Conservation (phyloP, 176 grass and related monocot species). For the Aegilops umbellulata region DNA sequence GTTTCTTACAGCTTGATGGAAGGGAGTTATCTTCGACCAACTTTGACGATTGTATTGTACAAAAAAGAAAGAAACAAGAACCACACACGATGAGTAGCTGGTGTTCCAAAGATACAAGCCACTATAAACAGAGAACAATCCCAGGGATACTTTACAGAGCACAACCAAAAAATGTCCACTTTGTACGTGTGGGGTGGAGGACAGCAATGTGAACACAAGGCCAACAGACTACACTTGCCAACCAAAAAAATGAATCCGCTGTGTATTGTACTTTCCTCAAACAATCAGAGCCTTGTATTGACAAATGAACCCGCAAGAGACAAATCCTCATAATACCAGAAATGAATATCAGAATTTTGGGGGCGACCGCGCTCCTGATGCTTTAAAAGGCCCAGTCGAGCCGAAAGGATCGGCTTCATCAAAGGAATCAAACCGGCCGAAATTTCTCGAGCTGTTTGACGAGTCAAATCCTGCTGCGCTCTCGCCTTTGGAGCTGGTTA, state of each 20-base stretch:
- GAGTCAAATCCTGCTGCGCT: constrained; percentile 57
- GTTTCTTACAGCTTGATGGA: background rate
- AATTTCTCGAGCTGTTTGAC: constrained; percentile 52
- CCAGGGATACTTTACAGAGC: constrained; percentile 24
- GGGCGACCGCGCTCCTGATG: constrained; percentile 62
- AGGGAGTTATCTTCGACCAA: background rate
- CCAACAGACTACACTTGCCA: background rate
- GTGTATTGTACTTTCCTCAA: constrained; percentile 4
- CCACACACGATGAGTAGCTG: background rate
- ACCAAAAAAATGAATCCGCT: constrained; percentile 13
- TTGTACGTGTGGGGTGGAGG: constrained; percentile 18
- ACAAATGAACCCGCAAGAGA: constrained; percentile 15
- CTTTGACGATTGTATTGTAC: constrained; percentile 4
- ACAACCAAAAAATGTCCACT: constrained; percentile 23
- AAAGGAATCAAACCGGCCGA: constrained; percentile 90
- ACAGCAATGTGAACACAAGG: constrained; percentile 27
- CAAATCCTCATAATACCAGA: background rate
- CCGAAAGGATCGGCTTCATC: constrained; percentile 93
- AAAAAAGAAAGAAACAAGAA: background rate
- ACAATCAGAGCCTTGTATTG: constrained; percentile 11
- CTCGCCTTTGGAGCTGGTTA: constrained; percentile 56
- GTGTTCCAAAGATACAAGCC: background rate
- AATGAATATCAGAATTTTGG: constrained; percentile 51
- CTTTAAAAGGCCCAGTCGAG: constrained; percentile 85
- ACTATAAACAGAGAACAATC: constrained; percentile 33